phyloP scores from a whole-genome alignment of 2,329 filamentous ascomycete species.

The Sporothrix pseudoabietina region DNA sequence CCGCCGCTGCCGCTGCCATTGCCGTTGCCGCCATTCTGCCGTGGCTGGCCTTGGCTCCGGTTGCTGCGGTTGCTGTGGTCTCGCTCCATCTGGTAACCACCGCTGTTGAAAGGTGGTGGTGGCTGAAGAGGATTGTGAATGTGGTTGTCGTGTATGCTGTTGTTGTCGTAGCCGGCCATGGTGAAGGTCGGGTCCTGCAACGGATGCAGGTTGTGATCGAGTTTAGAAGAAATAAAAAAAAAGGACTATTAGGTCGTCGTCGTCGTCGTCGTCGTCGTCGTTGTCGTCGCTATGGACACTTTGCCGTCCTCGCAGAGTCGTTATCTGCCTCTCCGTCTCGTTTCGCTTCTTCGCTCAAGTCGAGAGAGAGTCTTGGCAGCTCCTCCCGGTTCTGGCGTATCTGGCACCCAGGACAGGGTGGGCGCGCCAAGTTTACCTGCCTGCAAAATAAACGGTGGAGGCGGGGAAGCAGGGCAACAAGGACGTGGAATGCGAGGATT shows the following conservation, averaged over 20 bases:
- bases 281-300: background rate
- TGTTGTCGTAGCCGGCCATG: conserved; percentile 48
- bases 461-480: background rate
- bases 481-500: background rate
- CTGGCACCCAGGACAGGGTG: conserved; percentile 20
- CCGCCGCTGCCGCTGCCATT: conserved; percentile 13
- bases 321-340: background rate
- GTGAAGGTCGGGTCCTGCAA: conserved; percentile 11
- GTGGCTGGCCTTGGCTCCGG: conserved; percentile 32
- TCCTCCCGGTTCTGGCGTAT: conserved; percentile 14
- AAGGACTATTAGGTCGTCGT: background rate
- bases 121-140: conserved; percentile 38
- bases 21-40: conserved; percentile 34
- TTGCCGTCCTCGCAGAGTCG: background rate
- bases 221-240: background rate
- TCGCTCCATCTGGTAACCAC: conserved; percentile 37
- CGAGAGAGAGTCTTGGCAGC: conserved; percentile 1
- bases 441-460: conserved; percentile 22
- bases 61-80: conserved; percentile 34
- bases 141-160: conserved; percentile 44
- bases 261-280: background rate
- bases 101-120: conserved; percentile 29
- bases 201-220: background rate
- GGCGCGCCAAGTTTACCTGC: conserved; percentile 19
- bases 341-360: background rate